These are phyloP conservation scores for Osmanthus fragrans DNA, from an alignment of 257 asterid species.

Conservation along the genomic window DNA sequence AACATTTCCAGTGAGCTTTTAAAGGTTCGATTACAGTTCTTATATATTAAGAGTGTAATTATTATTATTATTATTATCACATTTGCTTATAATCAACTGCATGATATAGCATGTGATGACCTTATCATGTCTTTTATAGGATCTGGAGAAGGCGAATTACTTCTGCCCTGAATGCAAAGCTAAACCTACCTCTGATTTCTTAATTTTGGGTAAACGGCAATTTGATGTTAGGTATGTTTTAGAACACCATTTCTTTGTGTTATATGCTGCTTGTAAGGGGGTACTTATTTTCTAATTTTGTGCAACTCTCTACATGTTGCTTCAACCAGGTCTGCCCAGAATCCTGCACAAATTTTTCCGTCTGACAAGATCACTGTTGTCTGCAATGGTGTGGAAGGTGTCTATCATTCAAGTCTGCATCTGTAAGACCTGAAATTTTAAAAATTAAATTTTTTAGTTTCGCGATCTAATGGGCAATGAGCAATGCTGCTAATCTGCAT, in stretches of 20 bases:
- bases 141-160: constrained; percentile 54
- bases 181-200: constrained; percentile 37
- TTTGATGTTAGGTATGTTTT: constrained; percentile 46
- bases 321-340: constrained; percentile 49
- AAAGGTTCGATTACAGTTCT: constrained; percentile 54
- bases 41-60: constrained; percentile 17
- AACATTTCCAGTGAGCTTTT: constrained; percentile 48
- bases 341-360: constrained; percentile 34
- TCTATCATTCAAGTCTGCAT: constrained; percentile 72
- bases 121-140: constrained; percentile 44
- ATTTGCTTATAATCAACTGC: constrained; percentile 18
- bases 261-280: background rate
- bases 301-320: background rate
- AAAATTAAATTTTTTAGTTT: background rate
- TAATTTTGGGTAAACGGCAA: constrained; percentile 36
- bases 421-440: constrained; percentile 52
- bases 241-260: constrained; percentile 14
- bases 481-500: background rate
- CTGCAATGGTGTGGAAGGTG: constrained; percentile 78
- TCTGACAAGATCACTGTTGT: constrained; percentile 70
- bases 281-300: background rate
- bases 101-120: constrained; percentile 29
- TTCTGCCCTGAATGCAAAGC: constrained; percentile 86
- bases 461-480: background rate
- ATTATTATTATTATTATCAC: constrained; percentile 11